Evolutionary conservation across 768 basidiomycete genomes (phyloP).

Genomic region (Postia placenta): DNA sequence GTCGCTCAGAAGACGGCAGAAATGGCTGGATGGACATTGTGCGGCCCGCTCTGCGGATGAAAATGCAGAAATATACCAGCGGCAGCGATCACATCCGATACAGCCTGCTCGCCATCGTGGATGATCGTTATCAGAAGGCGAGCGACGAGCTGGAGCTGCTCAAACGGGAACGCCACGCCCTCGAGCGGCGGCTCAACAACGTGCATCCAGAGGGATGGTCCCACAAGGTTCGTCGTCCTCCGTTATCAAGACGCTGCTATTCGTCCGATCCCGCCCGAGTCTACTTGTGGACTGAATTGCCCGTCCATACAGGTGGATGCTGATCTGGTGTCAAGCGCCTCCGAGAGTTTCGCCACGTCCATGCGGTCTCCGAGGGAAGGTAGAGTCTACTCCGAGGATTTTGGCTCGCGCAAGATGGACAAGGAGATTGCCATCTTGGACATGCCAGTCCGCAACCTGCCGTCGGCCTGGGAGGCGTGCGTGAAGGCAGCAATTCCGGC

Average conservation of each 20-base stretch:
- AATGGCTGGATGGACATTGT: constrained; percentile 53
- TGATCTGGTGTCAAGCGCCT: constrained; percentile 24
- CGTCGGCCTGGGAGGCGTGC: constrained; percentile 41
- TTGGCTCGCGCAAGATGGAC: constrained; percentile 39
- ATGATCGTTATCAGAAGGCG: constrained; percentile 39
- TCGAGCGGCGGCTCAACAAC: constrained; percentile 40
- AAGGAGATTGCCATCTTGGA: constrained; percentile 38
- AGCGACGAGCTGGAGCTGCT: constrained; percentile 50
- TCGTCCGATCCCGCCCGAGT: too few relatives aligned
- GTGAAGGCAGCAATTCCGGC: constrained; percentile 31
- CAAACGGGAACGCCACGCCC: constrained; percentile 37
- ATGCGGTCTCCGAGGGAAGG: constrained; percentile 20
- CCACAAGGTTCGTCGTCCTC: constrained; percentile 23
- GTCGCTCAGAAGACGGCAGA: constrained; percentile 9
- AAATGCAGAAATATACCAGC: constrained; percentile 36
- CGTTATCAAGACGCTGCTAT: neutral
- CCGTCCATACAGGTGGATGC: constrained; percentile 33
- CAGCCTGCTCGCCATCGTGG: constrained; percentile 56
- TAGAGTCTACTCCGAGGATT: constrained; percentile 35
- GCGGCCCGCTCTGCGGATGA: constrained; percentile 60
- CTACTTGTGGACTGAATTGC: too few relatives aligned
- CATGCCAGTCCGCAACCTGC: constrained; percentile 32
- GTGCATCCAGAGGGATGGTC: constrained; percentile 29
- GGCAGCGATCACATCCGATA: constrained; percentile 46
- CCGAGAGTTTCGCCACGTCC: constrained; percentile 27